A percentile compares a stretch with the other conserved stretches of the same genome.
Conservation (phyloP, 768 basidiomycete species). For the Auricularia auricula-judae region DNA sequence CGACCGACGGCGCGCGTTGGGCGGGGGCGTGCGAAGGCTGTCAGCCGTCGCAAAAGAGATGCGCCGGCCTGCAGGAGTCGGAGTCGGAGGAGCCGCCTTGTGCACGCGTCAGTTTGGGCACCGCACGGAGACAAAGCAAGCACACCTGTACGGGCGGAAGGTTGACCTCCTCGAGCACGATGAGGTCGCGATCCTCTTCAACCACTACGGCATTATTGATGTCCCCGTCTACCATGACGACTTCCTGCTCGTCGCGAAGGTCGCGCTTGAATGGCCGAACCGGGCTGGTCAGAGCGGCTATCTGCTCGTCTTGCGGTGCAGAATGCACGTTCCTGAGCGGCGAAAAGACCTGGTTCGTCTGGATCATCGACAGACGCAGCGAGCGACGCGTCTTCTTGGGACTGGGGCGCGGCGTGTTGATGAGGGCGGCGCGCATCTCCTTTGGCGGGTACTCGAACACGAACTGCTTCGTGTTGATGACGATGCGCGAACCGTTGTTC, state of each 20-base stretch:
- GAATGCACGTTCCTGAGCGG: conserved; percentile 24
- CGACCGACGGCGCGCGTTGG: conserved; percentile 20
- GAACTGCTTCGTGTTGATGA: conserved; percentile 60
- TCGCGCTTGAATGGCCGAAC: conserved; percentile 8
- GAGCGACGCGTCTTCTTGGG: conserved; percentile 27
- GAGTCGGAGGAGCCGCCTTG: conserved; percentile 13
- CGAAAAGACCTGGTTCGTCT: conserved; percentile 61
- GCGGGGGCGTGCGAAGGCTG: conserved; percentile 18
- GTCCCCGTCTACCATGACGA: conserved; percentile 46
- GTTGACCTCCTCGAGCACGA: conserved; percentile 63
- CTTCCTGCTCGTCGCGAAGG: conserved; percentile 33
- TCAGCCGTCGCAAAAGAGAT: conserved; percentile 11
- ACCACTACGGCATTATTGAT: conserved; percentile 57
- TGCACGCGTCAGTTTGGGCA: conserved; percentile 7
- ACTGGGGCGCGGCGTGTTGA: conserved; percentile 18
- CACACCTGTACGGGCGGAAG: conserved; percentile 9
- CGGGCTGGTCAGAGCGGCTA: conserved; percentile 2
- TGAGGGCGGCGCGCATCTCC: conserved; percentile 41
- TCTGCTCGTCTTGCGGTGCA: conserved; percentile 12
- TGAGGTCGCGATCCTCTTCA: conserved; percentile 57
- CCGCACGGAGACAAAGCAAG: conserved; percentile 7
- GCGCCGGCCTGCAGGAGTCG: not conserved
- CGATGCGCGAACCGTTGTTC: conserved; percentile 52
- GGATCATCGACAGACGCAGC: conserved; percentile 65
- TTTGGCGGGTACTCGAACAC: conserved; percentile 69